Base-by-base conservation (phyloP, 495 filamentous ascomycete species). In the Penicillium pancosmium region DNA sequence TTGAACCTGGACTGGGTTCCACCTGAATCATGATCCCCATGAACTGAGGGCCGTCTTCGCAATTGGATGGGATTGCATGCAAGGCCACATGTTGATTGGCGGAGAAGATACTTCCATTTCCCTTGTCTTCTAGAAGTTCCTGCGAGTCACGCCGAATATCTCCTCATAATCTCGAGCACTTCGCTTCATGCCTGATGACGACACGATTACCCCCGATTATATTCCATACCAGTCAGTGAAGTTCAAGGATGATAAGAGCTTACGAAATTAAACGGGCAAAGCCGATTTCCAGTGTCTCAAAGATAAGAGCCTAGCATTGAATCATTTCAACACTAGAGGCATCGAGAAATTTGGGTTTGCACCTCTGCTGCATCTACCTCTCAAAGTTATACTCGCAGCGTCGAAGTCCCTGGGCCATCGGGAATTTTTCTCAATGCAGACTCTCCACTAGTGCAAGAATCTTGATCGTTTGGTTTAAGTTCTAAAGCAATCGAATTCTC, bases 51-150 rank as follows among this genome's bases (percentile, higher is more conserved):
- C 3, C 23, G 5, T 19, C 21, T 2, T n/a, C 21, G 46, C 5
- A 23, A 19, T 46, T 46, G 46, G 21, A 48, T 48, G 46, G 16
- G 3, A 27, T 27, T 27, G 27, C 23, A 48, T 48, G 18, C 21
- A 48, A 5, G 21, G 1, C 4, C 0, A 48, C 10, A 3, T 48
- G 46, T 15, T 48, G 2, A 48, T 48, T 48, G 46, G 46, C 46
- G 46, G 46, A 48, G 18, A 48, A 25, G 46, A 27, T 31, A 48
- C 31, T 21, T 31, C 46, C 46, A 23, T 48, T 48, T 27, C 19
- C 23, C 19, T 27, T 48, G 10, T 27, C 19, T 25, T 13, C n/a
- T 48, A 25, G 19, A 48, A 15, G 21, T 48, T 3, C 46, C 18
- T 11, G 18, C 10, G 11, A 48, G 46, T 12, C 21, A 9, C n/a